These are phyloP conservation scores for Sugiyamaella marilandica DNA, from an alignment of 805 yeast genomes.

Conservation along the genomic window DNA sequence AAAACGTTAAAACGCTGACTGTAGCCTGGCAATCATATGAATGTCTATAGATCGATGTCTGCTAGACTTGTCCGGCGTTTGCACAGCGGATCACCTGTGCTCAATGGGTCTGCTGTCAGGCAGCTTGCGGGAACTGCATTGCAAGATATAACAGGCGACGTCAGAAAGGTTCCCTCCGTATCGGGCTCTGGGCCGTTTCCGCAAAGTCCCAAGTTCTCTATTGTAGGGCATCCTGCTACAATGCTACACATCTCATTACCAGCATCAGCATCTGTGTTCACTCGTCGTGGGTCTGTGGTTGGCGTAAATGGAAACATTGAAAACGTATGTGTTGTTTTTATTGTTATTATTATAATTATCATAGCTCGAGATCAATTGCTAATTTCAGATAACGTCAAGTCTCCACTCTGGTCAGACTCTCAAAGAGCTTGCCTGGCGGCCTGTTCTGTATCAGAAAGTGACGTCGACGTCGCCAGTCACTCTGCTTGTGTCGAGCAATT, in stretches of 20 bases:
- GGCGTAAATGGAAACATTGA: slow-evolving; percentile 41
- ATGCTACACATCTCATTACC: slow-evolving; percentile 42
- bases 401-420: slow-evolving; percentile 23
- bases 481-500: slow-evolving; percentile 19
- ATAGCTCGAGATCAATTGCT: not conserved
- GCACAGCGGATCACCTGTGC: not conserved
- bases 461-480: slow-evolving; percentile 14
- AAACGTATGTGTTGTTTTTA: slow-evolving; percentile 17
- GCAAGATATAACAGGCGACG: slow-evolving; percentile 16
- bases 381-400: slow-evolving; percentile 26
- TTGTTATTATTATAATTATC: no score
- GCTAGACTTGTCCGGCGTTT: not conserved
- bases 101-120: not conserved
- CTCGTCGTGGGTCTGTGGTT: slow-evolving; percentile 40
- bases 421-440: slow-evolving; percentile 24
- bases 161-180: slow-evolving; percentile 27
- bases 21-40: no score
- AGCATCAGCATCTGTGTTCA: slow-evolving; percentile 37
- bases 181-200: slow-evolving; percentile 42
- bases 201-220: slow-evolving; percentile 39
- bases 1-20: no score
- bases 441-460: slow-evolving; percentile 33
- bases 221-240: slow-evolving; percentile 40
- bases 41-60: no score
- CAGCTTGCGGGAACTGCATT: not conserved